Evolutionary conservation across 164 flowering plant genomes (phyloP).

Genomic region (Houttuynia cordata): DNA sequence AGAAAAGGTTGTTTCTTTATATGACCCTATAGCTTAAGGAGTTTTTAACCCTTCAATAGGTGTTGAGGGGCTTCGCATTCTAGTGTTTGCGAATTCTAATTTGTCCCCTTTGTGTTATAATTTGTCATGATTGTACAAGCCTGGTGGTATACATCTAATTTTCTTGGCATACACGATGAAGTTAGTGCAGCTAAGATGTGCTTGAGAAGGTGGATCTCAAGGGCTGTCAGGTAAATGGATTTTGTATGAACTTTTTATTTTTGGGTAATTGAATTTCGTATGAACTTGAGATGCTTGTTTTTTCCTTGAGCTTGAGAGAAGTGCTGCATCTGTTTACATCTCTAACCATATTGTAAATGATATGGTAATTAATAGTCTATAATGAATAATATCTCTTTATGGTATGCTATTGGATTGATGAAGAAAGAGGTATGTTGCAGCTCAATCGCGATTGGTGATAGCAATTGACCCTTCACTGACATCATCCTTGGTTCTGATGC

Average conservation of each 20-base stretch:
- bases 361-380: too few relatives aligned
- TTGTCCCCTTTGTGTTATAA: slow-evolving; percentile 3
- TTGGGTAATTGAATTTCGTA: too few relatives aligned
- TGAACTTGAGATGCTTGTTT: too few relatives aligned
- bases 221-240: slow-evolving; percentile 71
- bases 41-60: neutral
- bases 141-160: slow-evolving; percentile 71
- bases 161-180: slow-evolving; percentile 54
- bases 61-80: neutral
- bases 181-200: slow-evolving; percentile 61
- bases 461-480: slow-evolving; percentile 40
- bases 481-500: slow-evolving; percentile 63
- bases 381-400: neutral
- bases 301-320: too few relatives aligned
- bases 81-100: neutral
- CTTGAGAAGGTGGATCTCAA: slow-evolving; percentile 70
- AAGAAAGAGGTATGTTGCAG: slow-evolving; percentile 25
- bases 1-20: slow-evolving; percentile 99
- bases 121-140: slow-evolving; percentile 50
- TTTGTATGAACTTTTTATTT: too few relatives aligned
- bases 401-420: neutral
- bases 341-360: too few relatives aligned
- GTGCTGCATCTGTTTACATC: too few relatives aligned
- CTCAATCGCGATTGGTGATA: slow-evolving; percentile 78
- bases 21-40: too few relatives aligned